phyloP scores from a whole-genome alignment of 208 protist species.

The Vickermania ingenoplastis region DNA sequence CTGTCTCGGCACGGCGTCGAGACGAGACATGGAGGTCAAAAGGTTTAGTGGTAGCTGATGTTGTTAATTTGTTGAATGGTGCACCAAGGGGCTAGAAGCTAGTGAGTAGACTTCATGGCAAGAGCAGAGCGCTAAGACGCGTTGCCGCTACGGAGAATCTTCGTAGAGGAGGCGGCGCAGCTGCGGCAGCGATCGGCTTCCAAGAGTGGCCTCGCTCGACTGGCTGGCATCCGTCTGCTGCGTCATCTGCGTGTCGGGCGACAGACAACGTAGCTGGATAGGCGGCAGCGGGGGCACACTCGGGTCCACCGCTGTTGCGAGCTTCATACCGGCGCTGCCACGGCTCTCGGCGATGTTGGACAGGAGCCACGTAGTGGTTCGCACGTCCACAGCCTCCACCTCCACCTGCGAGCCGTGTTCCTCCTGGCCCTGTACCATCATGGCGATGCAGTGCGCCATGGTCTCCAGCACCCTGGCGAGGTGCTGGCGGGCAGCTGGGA shows the following conservation, averaged over 20 bases:
- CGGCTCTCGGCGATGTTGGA: slow-evolving; percentile 1
- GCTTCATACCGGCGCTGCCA: background rate
- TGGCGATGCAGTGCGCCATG: background rate
- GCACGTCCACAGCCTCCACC: slow-evolving; percentile 3
- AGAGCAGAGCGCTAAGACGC: no score
- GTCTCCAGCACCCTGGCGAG: background rate
- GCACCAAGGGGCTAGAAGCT: no score
- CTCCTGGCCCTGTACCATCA: no score
- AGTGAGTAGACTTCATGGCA: no score
- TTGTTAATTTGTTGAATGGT: no score
- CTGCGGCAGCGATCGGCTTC: background rate
- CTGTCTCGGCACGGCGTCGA: background rate
- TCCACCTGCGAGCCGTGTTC: no score
- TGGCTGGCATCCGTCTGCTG: background rate
- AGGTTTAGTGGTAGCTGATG: no score
- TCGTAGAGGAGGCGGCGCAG: background rate
- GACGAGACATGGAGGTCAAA: no score
- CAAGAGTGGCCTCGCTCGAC: background rate
- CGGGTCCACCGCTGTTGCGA: background rate
- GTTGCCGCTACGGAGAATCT: no score
- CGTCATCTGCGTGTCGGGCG: background rate
- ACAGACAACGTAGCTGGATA: background rate
- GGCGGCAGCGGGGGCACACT: background rate
- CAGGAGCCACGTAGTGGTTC: slow-evolving; percentile 3
- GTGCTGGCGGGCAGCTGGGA: background rate